Evolutionary conservation across 352 stramenopile genomes (phyloP), one percentile per base, ranked within the genome.

Genomic region (Paralagenidium karlingii): DNA sequence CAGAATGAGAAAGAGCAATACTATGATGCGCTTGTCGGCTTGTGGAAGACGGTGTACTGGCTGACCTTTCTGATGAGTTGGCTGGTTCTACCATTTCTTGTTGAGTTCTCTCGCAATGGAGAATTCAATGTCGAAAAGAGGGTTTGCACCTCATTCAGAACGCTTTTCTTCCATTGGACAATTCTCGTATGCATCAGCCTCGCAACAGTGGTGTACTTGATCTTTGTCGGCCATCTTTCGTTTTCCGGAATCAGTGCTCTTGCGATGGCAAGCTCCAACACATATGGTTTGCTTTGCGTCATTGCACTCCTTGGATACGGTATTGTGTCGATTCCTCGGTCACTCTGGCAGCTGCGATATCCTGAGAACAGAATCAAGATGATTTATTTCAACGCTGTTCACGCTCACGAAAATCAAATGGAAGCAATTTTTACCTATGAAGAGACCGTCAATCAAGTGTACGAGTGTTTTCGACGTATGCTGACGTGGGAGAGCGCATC

Each of bases 11-110:
- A 25, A 12, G 40, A 40, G 11, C 20, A 22, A 21, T 7, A 49
- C 24, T 11, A 43, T 20, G 22, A 32, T 3, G 38, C 30, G n/a
- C 73, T 60, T 21, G 21, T 85, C 8, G 12, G 8, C 0, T 41
- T 34, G 12, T 87, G 73, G 73, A 54, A 71, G 45, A 26, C 60
- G 36, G 42, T 86, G 7, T 86, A 86, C 43, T 86, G 69, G 67
- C 20, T 57, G 15, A 79, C 68, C 29, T 83, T 86, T 40, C 5
- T 57, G 24, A 51, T 86, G 34, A 75, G 67, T 34, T 86, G 73
- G 68, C 24, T 75, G 24, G 44, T 66, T 21, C 50, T 86, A 24
- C 73, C 73, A 3, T 55, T 82, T n/a, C 49, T 83, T 13, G 53
- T 60, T 30, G 73, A 86, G 53, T 75, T 70, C 38, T 42, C 51